These are phyloP conservation scores for Trametes pubescens DNA, from an alignment of 1,284 basidiomycete genomes.

Conservation along the genomic window DNA sequence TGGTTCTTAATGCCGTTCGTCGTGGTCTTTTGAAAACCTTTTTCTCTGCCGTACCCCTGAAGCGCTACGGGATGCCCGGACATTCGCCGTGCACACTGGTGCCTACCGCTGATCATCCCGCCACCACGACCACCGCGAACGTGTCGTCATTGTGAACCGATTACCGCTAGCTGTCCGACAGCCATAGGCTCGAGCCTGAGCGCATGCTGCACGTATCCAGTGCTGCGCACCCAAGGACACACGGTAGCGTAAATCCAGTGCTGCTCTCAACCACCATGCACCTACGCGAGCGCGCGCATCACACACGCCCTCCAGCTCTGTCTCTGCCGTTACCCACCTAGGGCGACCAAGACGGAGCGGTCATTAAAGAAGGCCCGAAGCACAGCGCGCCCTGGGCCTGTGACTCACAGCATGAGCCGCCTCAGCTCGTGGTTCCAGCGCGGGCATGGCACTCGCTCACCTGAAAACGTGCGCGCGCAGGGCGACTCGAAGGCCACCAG, in stretches of 20 bases:
- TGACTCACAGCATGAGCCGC: constrained; percentile 10
- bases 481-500: background rate
- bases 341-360: background rate
- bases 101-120: background rate
- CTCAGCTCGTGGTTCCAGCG: constrained; percentile 28
- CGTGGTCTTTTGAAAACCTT: background rate
- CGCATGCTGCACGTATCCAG: background rate
- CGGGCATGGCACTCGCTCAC: constrained; percentile 4
- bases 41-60: background rate
- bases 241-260: background rate
- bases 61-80: too few relatives aligned
- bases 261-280: constrained; percentile 4
- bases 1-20: constrained; percentile 30
- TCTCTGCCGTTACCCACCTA: background rate
- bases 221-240: background rate
- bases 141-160: background rate
- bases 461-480: constrained; percentile 9
- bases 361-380: constrained; percentile 8
- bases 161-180: background rate
- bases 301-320: constrained; percentile 1
- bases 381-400: background rate
- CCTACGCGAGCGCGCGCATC: constrained; percentile 14
- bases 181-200: background rate
- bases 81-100: background rate
- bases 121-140: background rate